A percentile compares a stretch with the other conserved stretches of the same genome.
phyloP scores from a whole-genome alignment of 306 rosid genomes.

The Luffa aegyptiaca region DNA sequence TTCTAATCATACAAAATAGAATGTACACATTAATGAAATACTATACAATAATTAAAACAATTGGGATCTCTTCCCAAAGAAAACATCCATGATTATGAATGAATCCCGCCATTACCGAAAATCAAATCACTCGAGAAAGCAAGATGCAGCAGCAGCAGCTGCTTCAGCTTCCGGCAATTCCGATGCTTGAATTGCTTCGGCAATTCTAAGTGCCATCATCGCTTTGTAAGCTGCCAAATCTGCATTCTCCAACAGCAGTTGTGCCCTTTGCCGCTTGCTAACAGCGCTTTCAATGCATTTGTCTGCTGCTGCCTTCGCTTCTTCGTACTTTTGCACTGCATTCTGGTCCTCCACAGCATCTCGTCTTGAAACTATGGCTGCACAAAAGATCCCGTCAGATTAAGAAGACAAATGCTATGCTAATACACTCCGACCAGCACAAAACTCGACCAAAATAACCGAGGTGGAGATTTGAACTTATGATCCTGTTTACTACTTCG shows the following conservation, averaged over 20 bases:
- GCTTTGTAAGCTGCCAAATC: constrained; percentile 64
- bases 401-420: neutral
- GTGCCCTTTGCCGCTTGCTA: constrained; percentile 50
- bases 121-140: constrained; percentile 38
- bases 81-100: neutral
- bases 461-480: neutral
- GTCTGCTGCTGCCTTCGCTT: constrained; percentile 40
- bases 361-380: constrained; percentile 42
- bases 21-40: constrained; percentile 42
- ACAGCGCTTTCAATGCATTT: constrained; percentile 37
- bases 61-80: neutral
- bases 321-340: constrained; percentile 29
- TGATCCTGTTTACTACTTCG: neutral
- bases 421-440: neutral
- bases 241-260: constrained; percentile 49
- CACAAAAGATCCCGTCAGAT: neutral
- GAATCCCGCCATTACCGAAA: neutral
- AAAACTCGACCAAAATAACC: neutral
- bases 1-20: constrained; percentile 33
- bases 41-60: constrained; percentile 40
- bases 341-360: constrained; percentile 37
- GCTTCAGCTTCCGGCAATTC: constrained; percentile 14
- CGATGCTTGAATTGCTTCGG: constrained; percentile 42
- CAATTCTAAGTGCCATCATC: constrained; percentile 35
- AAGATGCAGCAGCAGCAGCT: constrained; percentile 4